Percentiles rank a stretch among this genome's conserved stretches.
Conservation (phyloP, 2,329 filamentous ascomycete species). For the Phoma herbarum region DNA sequence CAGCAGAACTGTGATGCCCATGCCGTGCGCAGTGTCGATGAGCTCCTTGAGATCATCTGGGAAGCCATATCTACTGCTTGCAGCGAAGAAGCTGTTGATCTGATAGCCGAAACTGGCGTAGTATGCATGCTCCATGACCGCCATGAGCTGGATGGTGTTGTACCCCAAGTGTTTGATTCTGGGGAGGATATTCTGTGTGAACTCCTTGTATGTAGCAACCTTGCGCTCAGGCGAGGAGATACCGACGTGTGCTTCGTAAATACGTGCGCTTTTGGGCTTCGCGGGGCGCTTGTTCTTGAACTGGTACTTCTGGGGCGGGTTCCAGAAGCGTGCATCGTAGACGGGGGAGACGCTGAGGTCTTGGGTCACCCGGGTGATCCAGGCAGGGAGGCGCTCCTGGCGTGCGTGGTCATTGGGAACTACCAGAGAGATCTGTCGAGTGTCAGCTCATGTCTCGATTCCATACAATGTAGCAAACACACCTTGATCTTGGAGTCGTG, state of each 20-base stretch:
- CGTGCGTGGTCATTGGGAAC: constrained; percentile 77
- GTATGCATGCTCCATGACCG: constrained; percentile 99
- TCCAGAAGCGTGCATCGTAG: constrained; percentile 98
- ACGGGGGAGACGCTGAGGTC: constrained; percentile 87
- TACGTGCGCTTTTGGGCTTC: constrained; percentile 85
- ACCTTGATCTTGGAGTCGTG: constrained; percentile 98
- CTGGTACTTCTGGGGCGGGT: constrained; percentile 83
- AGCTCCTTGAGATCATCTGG: constrained; percentile 97
- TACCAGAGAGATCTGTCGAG: constrained; percentile 77
- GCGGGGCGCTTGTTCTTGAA: constrained; percentile 85
- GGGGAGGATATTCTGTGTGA: constrained; percentile 89
- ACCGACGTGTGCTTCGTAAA: constrained; percentile 98
- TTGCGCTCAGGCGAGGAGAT: constrained; percentile 91
- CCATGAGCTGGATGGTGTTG: constrained; percentile 98
- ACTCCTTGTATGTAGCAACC: constrained; percentile 96
- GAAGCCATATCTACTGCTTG: constrained; percentile 91
- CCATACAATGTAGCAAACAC: constrained; percentile 27
- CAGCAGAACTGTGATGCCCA: constrained; percentile 90
- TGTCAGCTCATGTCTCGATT: constrained; percentile 5
- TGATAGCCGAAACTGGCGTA: constrained; percentile 99
- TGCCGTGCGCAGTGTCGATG: constrained; percentile 89
- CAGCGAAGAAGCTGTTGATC: constrained; percentile 98
- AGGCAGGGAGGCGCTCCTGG: constrained; percentile 88
- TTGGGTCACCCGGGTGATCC: constrained; percentile 98
- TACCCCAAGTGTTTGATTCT: constrained; percentile 91